Evolutionary conservation across 2,329 filamentous ascomycete species (phyloP).

Genomic region (Tolypocladium tropicale): DNA sequence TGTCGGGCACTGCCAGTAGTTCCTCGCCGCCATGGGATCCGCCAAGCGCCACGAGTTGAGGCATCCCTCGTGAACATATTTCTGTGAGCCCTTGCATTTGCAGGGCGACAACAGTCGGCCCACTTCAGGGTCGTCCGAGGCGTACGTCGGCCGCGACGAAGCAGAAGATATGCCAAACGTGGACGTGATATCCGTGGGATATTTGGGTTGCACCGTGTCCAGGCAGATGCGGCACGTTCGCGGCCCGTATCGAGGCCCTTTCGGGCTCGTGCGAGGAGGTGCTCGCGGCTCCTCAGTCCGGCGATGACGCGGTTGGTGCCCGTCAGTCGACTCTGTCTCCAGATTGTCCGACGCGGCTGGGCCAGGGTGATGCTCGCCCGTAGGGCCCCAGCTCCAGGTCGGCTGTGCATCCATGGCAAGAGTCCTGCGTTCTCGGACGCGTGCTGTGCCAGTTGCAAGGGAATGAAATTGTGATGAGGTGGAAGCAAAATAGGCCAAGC

Average conservation of each 20-base stretch:
- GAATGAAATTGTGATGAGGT: neutral
- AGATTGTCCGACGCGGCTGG: slow-evolving; percentile 1
- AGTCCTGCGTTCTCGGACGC: neutral
- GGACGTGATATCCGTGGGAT: slow-evolving; percentile 21
- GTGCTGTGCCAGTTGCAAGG: slow-evolving; percentile 1
- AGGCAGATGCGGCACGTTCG: slow-evolving; percentile 85
- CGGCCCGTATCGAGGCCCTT: slow-evolving; percentile 47
- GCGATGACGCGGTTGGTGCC: neutral
- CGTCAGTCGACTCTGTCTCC: neutral
- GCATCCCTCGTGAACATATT: slow-evolving; percentile 90
- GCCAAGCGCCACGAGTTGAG: slow-evolving; percentile 72
- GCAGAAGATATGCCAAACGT: slow-evolving; percentile 20
- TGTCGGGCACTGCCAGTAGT: slow-evolving; percentile 81
- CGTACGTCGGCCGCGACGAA: slow-evolving; percentile 43
- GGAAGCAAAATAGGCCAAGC: slow-evolving; percentile 8
- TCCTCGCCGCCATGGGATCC: slow-evolving; percentile 52
- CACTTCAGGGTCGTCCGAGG: slow-evolving; percentile 61
- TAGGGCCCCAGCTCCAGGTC: slow-evolving; percentile 13
- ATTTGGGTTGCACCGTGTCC: slow-evolving; percentile 50
- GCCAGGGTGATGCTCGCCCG: slow-evolving; percentile 1
- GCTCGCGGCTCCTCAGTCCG: slow-evolving; percentile 1
- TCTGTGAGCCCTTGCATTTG: slow-evolving; percentile 84
- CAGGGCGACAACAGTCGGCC: slow-evolving; percentile 82
- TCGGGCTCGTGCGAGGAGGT: slow-evolving; percentile 6
- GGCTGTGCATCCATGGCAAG: slow-evolving; percentile 14